Percentiles rank a stretch among this genome's conserved stretches.
Conservation (phyloP, 371 early-diverging fungal genomes). For the Zopfochytrium polystomum region DNA sequence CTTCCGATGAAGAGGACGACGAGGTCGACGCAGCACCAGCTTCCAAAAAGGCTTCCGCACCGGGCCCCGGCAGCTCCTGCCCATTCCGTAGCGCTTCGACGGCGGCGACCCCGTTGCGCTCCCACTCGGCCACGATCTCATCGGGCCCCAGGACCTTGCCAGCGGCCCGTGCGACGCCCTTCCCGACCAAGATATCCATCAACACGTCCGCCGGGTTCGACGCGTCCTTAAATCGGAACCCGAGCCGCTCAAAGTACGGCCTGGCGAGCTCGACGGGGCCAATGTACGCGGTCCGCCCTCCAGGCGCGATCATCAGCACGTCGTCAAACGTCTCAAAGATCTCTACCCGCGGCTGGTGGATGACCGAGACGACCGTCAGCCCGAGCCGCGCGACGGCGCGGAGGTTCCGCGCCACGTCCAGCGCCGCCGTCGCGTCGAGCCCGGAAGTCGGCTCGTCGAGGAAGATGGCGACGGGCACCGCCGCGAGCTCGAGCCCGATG, state of each 20-base stretch:
- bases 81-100: neutral
- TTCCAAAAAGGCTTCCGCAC: neutral
- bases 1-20: neutral
- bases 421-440: constrained; percentile 48
- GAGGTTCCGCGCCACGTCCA: constrained; percentile 30
- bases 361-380: constrained; percentile 81
- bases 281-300: constrained; percentile 75
- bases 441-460: too few species aligned
- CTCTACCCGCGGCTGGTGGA: constrained; percentile 90
- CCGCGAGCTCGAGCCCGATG: constrained; percentile 82
- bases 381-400: too few species aligned
- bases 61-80: neutral
- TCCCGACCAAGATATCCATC: constrained; percentile 47
- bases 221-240: constrained; percentile 27
- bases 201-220: constrained; percentile 44
- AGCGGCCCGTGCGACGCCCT: constrained; percentile 8
- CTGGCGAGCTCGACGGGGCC: constrained; percentile 46
- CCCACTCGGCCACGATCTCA: constrained; percentile 16
- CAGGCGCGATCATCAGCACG: constrained; percentile 73
- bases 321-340: constrained; percentile 88
- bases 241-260: constrained; percentile 38
- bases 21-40: neutral
- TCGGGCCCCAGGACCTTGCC: neutral
- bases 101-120: neutral
- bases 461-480: constrained; percentile 68